A percentile compares a stretch with the other conserved stretches of the same genome.
These are phyloP conservation scores for Penicillium digitatum DNA, from an alignment of 2,329 filamentous ascomycete genomes.

Conservation along the genomic window DNA sequence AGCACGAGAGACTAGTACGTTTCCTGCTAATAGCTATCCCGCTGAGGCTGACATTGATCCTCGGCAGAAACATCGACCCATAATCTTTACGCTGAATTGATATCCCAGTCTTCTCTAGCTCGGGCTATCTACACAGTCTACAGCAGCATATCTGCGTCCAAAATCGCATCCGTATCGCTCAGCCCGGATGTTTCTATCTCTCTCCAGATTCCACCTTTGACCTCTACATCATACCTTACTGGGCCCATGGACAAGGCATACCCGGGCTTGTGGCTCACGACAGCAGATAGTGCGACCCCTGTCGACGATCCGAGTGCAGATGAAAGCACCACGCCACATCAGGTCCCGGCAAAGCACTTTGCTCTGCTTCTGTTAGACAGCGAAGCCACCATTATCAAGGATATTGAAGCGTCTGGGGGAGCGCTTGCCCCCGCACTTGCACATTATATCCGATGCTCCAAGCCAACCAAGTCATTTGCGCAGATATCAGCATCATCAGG, in stretches of 20 bases:
- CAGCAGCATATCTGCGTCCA: slow-evolving; percentile 74
- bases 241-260: slow-evolving; percentile 64
- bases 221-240: slow-evolving; percentile 69
- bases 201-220: slow-evolving; percentile 59
- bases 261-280: slow-evolving; percentile 80
- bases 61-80: slow-evolving; percentile 34
- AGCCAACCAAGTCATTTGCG: slow-evolving; percentile 65
- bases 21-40: background rate
- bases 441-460: slow-evolving; percentile 61
- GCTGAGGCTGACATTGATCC: slow-evolving; percentile 12
- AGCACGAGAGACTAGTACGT: slow-evolving; percentile 58
- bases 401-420: slow-evolving; percentile 65
- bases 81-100: slow-evolving; percentile 42
- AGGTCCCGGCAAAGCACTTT: slow-evolving; percentile 73
- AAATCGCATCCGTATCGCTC: slow-evolving; percentile 78
- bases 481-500: slow-evolving; percentile 59
- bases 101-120: slow-evolving; percentile 69
- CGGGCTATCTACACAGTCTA: slow-evolving; percentile 79
- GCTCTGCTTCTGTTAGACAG: slow-evolving; percentile 80
- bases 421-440: slow-evolving; percentile 73
- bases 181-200: slow-evolving; percentile 60
- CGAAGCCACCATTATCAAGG: slow-evolving; percentile 70
- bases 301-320: slow-evolving; percentile 60
- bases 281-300: slow-evolving; percentile 71
- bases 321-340: slow-evolving; percentile 55